Conservation (phyloP, 371 early-diverging fungal genomes). For the Haplosporangium sp. region DNA sequence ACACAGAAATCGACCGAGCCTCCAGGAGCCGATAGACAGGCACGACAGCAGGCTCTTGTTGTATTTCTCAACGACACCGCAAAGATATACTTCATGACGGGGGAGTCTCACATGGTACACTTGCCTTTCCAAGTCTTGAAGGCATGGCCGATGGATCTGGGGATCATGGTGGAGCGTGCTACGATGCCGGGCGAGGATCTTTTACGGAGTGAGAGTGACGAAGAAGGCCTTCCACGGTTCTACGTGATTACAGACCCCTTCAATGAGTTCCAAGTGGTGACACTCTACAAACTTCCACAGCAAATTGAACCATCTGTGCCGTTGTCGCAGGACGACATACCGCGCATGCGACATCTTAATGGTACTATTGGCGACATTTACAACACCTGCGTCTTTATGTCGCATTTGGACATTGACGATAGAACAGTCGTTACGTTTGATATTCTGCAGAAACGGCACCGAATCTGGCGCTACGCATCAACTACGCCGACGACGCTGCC, state of each 20-base stretch:
- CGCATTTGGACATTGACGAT: slow-evolving; percentile 15
- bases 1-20: slow-evolving; percentile 14
- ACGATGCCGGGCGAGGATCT: slow-evolving; percentile 17
- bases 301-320: slow-evolving; percentile 9
- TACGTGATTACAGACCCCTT: slow-evolving; percentile 46
- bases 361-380: slow-evolving; percentile 31
- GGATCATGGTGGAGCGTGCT: slow-evolving; percentile 48
- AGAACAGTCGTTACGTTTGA: slow-evolving; percentile 47
- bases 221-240: slow-evolving; percentile 24
- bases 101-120: slow-evolving; percentile 38
- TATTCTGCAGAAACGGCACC: slow-evolving; percentile 33
- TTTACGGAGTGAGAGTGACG: slow-evolving; percentile 10
- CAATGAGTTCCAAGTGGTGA: slow-evolving; percentile 29
- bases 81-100: slow-evolving; percentile 53
- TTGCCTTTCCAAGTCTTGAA: slow-evolving; percentile 50
- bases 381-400: slow-evolving; percentile 44
- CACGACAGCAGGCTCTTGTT: slow-evolving; percentile 53
- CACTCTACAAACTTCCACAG: slow-evolving; percentile 18
- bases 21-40: slow-evolving; percentile 18
- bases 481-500: slow-evolving; percentile 20
- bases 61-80: slow-evolving; percentile 50
- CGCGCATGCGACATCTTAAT: slow-evolving; percentile 24
- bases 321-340: slow-evolving; percentile 8
- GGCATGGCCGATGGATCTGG: slow-evolving; percentile 58
- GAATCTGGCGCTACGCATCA: slow-evolving; percentile 49